Evolutionary conservation across 1,284 basidiomycete species (phyloP), one percentile per base, ranked within the genome.

Genomic region (Lentinula novae-zelandiae): DNA sequence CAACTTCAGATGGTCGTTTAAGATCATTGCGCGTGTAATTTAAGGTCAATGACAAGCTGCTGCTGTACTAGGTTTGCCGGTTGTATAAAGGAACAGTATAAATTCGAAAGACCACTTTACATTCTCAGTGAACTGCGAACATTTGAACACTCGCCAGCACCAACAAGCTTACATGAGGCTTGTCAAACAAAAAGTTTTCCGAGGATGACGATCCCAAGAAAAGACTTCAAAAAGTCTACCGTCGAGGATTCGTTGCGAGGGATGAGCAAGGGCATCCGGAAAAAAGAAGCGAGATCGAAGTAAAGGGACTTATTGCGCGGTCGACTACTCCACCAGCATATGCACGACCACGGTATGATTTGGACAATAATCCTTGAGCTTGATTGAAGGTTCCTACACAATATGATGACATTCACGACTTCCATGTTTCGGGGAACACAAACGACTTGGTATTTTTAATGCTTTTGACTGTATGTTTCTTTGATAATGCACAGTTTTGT

Each of bases 181-280:
- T 3, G 4, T 27, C 27, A 17, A 17, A 17, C 17, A 17, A 17
- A 17, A 17, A 17, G 17, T 17, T 17, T 17, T 17, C 70, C 5
- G 69, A 76, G 9, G 82, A 82, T 10, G 80, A 77, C 22, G 78
- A 81, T 56, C 79, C 79, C 55, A 74, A 77, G 68, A 72, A 73
- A 33, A 73, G 76, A 17, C 69, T 84, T 66, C 75, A 77, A 61
- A 84, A 78, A 66, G 80, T 87, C 34, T 86, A 83, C 67, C 46
- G 58, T 39, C 57, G 63, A 33, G 54, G 60, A 44, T 59, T 60
- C 22, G 60, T 60, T 10, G 53, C 57, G 17, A 53, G 49, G 10
- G 57, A 62, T 36, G 40, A 53, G 1, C 20, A 42, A 12, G 58
- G 58, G 1, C 33, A 27, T 22, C 46, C 48, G 20, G 59, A 60